These are phyloP conservation scores for Pachyrhizus erosus DNA, from an alignment of 306 rosid species.

Conservation along the genomic window DNA sequence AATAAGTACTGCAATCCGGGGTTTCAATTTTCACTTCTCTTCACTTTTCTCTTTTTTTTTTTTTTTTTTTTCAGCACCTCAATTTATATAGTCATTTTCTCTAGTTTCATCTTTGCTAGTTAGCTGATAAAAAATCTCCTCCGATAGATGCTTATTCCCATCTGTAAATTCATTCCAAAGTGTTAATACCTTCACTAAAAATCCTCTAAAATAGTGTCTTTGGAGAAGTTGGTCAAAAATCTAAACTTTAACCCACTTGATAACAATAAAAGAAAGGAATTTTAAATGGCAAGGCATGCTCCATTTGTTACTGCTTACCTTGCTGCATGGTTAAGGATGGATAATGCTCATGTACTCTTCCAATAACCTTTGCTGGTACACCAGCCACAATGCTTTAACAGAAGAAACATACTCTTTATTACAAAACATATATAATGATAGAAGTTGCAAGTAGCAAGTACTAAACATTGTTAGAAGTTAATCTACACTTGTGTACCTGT, in stretches of 20 bases:
- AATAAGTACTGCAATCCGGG: neutral
- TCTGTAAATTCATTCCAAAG: conserved; percentile 12
- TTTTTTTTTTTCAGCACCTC: neutral
- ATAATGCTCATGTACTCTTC: conserved; percentile 60
- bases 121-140: neutral
- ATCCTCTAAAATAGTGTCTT: neutral
- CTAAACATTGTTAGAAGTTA: neutral
- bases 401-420: conserved; percentile 10
- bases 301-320: conserved; percentile 52
- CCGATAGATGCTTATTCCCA: neutral
- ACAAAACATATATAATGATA: neutral
- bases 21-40: neutral
- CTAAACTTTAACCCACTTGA: neutral
- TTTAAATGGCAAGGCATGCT: neutral
- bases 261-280: neutral
- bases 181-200: neutral
- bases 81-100: neutral
- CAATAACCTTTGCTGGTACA: conserved; percentile 75
- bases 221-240: neutral
- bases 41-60: neutral
- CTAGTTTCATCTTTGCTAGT: neutral
- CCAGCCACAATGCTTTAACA: conserved; percentile 76
- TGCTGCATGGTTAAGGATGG: conserved; percentile 88
- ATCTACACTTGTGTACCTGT: conserved; percentile 54
- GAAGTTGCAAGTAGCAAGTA: conserved; percentile 17